Percentiles rank a stretch among this genome's conserved stretches.
Conservation (phyloP, 345 rosid species). For the Linum lewisii region DNA sequence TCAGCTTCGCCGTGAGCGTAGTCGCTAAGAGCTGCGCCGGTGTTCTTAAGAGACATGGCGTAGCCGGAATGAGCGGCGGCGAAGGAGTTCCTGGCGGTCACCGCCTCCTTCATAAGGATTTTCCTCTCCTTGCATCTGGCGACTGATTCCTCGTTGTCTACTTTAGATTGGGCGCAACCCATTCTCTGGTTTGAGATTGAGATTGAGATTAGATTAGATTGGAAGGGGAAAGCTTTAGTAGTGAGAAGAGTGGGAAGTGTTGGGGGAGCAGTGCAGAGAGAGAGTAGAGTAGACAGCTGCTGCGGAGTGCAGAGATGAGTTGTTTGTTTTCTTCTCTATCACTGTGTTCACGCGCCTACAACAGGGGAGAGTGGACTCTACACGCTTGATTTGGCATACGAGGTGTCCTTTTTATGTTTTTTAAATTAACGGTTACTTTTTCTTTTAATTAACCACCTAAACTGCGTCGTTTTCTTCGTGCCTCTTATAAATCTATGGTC, state of each 20-base stretch:
- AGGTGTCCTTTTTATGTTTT: too few relatives aligned
- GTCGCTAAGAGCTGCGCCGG: constrained; percentile 87
- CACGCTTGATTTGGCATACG: too few relatives aligned
- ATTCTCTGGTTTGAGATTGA: too few relatives aligned
- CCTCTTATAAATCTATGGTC: too few relatives aligned
- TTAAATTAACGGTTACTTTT: too few relatives aligned
- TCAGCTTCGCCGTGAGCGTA: constrained; percentile 75
- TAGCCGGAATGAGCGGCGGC: constrained; percentile 77
- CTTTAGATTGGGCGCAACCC: constrained; percentile 93
- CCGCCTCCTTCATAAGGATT: constrained; percentile 77
- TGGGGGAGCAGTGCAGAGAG: constrained; percentile 9
- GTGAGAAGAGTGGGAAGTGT: constrained; percentile 4
- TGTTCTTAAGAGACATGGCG: constrained; percentile 60
- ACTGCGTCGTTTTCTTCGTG: too few relatives aligned
- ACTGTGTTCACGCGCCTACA: too few relatives aligned
- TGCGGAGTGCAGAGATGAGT: constrained; percentile 1
- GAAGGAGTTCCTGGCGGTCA: constrained; percentile 64
- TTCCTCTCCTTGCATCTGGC: constrained; percentile 72
- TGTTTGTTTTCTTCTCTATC: background rate
- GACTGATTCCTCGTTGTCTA: constrained; percentile 84
- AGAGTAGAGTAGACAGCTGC: background rate
- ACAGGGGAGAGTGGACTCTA: too few relatives aligned
- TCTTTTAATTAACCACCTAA: too few relatives aligned
- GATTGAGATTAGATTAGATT: too few relatives aligned
- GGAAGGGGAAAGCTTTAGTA: too few relatives aligned